Conservation (phyloP, 2,329 filamentous ascomycete genomes). For the Fusarium fracticaudum region DNA sequence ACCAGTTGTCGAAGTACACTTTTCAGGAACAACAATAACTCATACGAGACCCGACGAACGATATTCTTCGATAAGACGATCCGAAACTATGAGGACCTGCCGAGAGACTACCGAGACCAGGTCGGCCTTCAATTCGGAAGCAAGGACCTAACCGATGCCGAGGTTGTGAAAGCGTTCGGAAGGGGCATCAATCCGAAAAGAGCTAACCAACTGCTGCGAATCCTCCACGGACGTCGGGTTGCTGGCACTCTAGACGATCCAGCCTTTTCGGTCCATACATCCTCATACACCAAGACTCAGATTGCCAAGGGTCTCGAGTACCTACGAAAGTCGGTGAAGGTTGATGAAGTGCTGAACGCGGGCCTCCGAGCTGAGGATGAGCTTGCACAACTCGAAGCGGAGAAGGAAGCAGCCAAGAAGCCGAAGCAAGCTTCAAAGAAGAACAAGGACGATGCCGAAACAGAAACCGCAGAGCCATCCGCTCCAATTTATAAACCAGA, state of each 20-base stretch:
- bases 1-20: slow-evolving; percentile 12
- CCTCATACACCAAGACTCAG: slow-evolving; percentile 53
- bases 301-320: slow-evolving; percentile 61
- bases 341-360: slow-evolving; percentile 70
- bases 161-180: slow-evolving; percentile 62
- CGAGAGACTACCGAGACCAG: slow-evolving; percentile 64
- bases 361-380: slow-evolving; percentile 71
- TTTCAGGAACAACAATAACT: slow-evolving; percentile 22
- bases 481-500: slow-evolving; percentile 48
- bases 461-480: neutral
- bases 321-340: slow-evolving; percentile 62
- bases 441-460: slow-evolving; percentile 36
- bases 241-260: slow-evolving; percentile 72
- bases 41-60: slow-evolving; percentile 43
- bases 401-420: slow-evolving; percentile 41
- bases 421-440: slow-evolving; percentile 31
- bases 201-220: slow-evolving; percentile 65
- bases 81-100: slow-evolving; percentile 67
- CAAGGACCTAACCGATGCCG: slow-evolving; percentile 58
- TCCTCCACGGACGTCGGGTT: slow-evolving; percentile 71
- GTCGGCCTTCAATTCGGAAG: slow-evolving; percentile 63
- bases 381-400: slow-evolving; percentile 61
- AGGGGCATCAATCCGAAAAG: slow-evolving; percentile 52
- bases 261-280: slow-evolving; percentile 58
- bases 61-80: slow-evolving; percentile 53